Base-by-base conservation (phyloP, 1,284 basidiomycete genomes). In the Rhodotorula sp. region DNA sequence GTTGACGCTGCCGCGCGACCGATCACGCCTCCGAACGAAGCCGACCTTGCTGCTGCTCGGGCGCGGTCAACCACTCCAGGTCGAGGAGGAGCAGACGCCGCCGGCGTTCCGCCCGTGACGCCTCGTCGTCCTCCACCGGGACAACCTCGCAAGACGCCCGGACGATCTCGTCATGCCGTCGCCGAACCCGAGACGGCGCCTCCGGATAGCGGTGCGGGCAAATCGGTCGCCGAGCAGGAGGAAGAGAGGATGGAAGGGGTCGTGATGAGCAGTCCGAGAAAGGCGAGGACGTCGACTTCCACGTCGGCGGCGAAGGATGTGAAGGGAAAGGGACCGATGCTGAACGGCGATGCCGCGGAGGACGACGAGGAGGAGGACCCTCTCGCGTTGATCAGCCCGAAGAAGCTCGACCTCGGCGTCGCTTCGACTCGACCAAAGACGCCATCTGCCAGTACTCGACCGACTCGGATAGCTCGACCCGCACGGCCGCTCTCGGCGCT, bases 81-180 rank as follows among this genome's bases (percentile, higher is more conserved):
- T 16, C 48, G 62, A 28, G 19, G 54, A 5, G 52, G 58, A 23
- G 49, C 65, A 3, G 38, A 15, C 18, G 7, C 56, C 0, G 43
- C 31, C 28, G 12, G 43, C 23, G 31, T 43, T 19, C 38, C 67
- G 55, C 65, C 68, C 43, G 56, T 63, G 12, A 67, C 68, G 31
- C 67, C 66, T 3, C 66, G 64, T 5, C 50, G 65, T 19, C 58
- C 62, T 16, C 54, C 74, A 0, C 75, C 75, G 0, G 75, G 75
- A 2, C 75, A 76, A 58, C 75, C 75, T 47, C 56, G 75, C 38
- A 76, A 76, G 55, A 76, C 75, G 47, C 75, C 75, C 2, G 75
- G 75, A 1, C 62, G 68, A 28, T 66, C 60, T 31, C 55, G 69
- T 28, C 75, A 76, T 45, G 69, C 68, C 0, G 68, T 74, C 47